Base-by-base conservation (phyloP, 495 filamentous ascomycete genomes). In the Achaetomiella virescens region DNA sequence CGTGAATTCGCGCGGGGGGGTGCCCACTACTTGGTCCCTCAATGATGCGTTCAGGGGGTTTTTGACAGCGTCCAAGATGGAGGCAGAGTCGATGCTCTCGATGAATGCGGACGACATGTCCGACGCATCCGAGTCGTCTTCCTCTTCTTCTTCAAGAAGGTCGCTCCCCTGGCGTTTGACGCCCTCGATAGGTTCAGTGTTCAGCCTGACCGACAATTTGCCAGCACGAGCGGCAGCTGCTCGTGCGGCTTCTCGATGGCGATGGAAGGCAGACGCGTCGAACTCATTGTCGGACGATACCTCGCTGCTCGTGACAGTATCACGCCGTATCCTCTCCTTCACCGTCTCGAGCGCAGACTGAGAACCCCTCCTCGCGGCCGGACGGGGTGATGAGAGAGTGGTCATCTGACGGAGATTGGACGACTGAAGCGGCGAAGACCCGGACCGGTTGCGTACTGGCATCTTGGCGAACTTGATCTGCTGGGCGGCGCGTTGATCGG, bases 391-490 rank as follows among this genome's bases (percentile, higher is more conserved):
- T 7, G 71, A 66, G 18, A 70, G 53, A 22, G 61, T 72, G 8
- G 70, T 71, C 21, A 65, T 61, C 36, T 75, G 74, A 35, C 74
- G 79, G 64, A 70, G 77, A 42, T 72, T 79, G 6, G 78, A 81
- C 6, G 76, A 77, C 58, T 81, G 88, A 35, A 89, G 86, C 14
- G 92, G 92, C 35, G 91, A 96, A 1, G 90, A 95, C 21, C 88
- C 92, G 42, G 89, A 85, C 49, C 95, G 84, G 53, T 78, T 86
- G 18, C 91, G 81, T n/a, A 95, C 76, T 1, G 93, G 91, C 86
- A 97, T 88, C 68, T 97, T 97, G 29, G 85, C 79, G 62, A 98
- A 98, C 66, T 90, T 91, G 67, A 98, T 96, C 64, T 93, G 88
- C 61, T 95, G 87, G 48, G 72, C 77, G 38, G 73, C 79, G 37